phyloP scores from a whole-genome alignment of 257 asterid genomes.

The Plantago elongata region DNA sequence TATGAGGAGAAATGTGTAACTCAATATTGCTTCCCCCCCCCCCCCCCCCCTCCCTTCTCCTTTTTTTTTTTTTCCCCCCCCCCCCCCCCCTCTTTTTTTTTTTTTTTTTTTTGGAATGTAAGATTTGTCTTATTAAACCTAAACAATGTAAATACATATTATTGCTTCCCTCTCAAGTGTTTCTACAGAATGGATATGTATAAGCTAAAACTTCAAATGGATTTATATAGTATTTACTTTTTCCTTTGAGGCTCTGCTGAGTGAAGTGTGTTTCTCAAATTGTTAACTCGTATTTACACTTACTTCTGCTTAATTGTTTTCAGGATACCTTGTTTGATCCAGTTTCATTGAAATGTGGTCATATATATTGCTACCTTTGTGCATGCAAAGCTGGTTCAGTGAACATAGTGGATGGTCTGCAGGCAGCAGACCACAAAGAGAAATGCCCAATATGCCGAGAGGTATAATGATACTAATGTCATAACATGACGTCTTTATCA shows the following conservation, averaged over 20 bases:
- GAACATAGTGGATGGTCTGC: conserved; percentile 72
- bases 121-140: too few species aligned
- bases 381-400: conserved; percentile 94
- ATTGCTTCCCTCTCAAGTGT: too few species aligned
- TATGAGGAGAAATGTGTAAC: too few species aligned
- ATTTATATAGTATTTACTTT: not conserved
- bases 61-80: too few species aligned
- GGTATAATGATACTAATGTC: conserved; percentile 28
- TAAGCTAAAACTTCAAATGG: not conserved
- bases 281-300: not conserved
- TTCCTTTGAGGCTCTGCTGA: conserved; percentile 3
- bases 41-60: too few species aligned
- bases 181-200: too few species aligned
- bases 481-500: too few species aligned
- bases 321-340: conserved; percentile 92
- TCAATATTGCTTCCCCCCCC: too few species aligned
- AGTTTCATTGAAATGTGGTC: conserved; percentile 79
- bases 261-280: not conserved
- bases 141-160: too few species aligned
- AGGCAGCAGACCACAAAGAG: conserved; percentile 38
- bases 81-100: too few species aligned
- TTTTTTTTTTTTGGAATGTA: too few species aligned
- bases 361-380: conserved; percentile 82
- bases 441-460: conserved; percentile 93
- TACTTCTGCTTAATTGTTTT: not conserved